Percentiles rank a stretch among this genome's conserved stretches.
Conservation (phyloP, 2,329 filamentous ascomycete genomes). For the Pseudocercospora pini-densiflorae region DNA sequence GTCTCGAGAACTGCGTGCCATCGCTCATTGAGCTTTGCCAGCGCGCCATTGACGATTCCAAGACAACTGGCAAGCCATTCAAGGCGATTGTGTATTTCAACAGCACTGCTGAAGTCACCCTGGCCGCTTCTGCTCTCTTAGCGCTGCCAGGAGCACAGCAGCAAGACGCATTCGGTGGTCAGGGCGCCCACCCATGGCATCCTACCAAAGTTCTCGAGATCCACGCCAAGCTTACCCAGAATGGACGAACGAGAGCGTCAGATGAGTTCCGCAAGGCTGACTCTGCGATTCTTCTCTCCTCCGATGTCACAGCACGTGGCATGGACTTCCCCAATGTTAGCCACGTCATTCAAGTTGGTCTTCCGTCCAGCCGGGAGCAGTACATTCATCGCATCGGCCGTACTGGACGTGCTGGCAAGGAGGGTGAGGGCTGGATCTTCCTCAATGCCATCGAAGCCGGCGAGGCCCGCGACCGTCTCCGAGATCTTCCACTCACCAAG, state of each 20-base stretch:
- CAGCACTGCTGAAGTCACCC: slow-evolving; percentile 72
- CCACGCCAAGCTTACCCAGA: slow-evolving; percentile 77
- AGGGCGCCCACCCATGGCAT: slow-evolving; percentile 34
- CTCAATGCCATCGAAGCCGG: slow-evolving; percentile 60
- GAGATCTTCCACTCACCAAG: slow-evolving; percentile 64
- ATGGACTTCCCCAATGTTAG: slow-evolving; percentile 60
- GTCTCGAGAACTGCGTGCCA: slow-evolving; percentile 78
- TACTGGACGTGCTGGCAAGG: slow-evolving; percentile 69
- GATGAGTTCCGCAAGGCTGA: slow-evolving; percentile 70
- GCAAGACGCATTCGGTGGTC: slow-evolving; percentile 37
- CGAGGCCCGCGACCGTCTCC: slow-evolving; percentile 57
- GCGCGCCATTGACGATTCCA: slow-evolving; percentile 45
- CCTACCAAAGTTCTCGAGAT: slow-evolving; percentile 63
- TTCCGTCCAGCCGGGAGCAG: slow-evolving; percentile 50
- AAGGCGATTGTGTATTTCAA: slow-evolving; percentile 97
- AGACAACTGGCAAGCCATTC: slow-evolving; percentile 64
- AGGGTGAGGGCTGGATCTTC: slow-evolving; percentile 73
- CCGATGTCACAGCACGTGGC: slow-evolving; percentile 57
- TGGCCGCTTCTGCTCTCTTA: slow-evolving; percentile 66
- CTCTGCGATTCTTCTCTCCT: slow-evolving; percentile 57
- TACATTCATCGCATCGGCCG: slow-evolving; percentile 59
- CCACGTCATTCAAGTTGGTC: slow-evolving; percentile 57
- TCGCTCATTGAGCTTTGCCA: slow-evolving; percentile 74
- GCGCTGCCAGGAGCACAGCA: slow-evolving; percentile 14
- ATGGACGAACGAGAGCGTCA: slow-evolving; percentile 69